Conservation (phyloP, 1,284 basidiomycete genomes). For the Nidula niveotomentosa region DNA sequence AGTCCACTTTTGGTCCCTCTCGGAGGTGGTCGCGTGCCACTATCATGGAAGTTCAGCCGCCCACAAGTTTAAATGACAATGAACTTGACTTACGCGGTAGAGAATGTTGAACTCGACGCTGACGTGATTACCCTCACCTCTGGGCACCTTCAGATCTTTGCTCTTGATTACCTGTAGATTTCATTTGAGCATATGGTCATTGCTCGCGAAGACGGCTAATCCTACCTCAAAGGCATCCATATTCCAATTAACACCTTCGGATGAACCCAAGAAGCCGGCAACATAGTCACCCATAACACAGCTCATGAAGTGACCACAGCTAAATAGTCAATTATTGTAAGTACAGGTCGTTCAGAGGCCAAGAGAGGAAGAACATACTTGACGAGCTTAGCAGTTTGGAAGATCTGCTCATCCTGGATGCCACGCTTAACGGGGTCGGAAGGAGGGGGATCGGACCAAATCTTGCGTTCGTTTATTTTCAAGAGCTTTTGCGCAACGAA, state of each 20-base stretch:
- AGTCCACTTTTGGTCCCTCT: slow-evolving; percentile 41
- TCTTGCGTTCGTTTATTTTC: slow-evolving; percentile 48
- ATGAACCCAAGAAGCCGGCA: slow-evolving; percentile 43
- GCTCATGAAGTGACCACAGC: slow-evolving; percentile 32
- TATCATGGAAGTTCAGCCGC: slow-evolving; percentile 8
- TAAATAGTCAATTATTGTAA: too few species aligned
- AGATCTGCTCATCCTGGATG: slow-evolving; percentile 52
- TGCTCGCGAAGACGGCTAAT: background rate
- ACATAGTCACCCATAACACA: slow-evolving; percentile 47
- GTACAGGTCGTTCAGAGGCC: too few species aligned
- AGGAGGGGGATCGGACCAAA: slow-evolving; percentile 36
- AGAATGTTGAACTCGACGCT: slow-evolving; percentile 56
- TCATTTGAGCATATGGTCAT: background rate
- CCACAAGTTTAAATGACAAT: background rate
- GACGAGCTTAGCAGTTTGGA: slow-evolving; percentile 51
- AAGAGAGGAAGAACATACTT: slow-evolving; percentile 30
- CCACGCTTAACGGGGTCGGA: slow-evolving; percentile 23
- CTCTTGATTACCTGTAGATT: slow-evolving; percentile 26
- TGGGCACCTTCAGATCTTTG: slow-evolving; percentile 23
- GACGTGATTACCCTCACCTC: slow-evolving; percentile 47
- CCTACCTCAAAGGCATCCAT: slow-evolving; percentile 13
- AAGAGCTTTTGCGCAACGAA: slow-evolving; percentile 52
- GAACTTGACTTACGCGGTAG: slow-evolving; percentile 34
- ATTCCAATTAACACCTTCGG: slow-evolving; percentile 42
- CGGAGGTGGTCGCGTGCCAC: slow-evolving; percentile 37